Base-by-base conservation (phyloP, 768 basidiomycete species). In the Mycena amicta region DNA sequence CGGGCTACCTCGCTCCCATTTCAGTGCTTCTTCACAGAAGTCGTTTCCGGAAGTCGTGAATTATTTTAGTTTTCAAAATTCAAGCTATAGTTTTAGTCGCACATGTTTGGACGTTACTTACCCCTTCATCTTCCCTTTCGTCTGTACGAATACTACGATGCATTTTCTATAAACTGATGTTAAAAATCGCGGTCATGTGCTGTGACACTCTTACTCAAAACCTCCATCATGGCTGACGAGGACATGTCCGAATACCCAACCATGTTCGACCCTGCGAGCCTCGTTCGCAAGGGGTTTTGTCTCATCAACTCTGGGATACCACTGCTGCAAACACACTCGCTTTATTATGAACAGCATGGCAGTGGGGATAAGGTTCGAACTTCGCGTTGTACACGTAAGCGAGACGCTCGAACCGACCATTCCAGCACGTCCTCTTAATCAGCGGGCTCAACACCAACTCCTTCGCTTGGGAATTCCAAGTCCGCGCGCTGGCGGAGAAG, bases 291-390 rank as follows among this genome's bases (percentile, higher is more conserved):
- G 51, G 92, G 92, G 5, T 77, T 91, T n/a, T 93, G 90, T 67
- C 89, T 88, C 2, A 85, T 92, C 16, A 26, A 72, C 75, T 16
- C 79, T 83, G 63, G 75, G 71, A n/a, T 71, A 70, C 3, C 77
- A 51, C 71, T 77, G 0, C 59, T 85, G 3, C 82, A 89, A 64
- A 85, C 82, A 50, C 89, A 91, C 67, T 89, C 88, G 2, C 75
- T 93, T 2, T 93, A 92, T 69, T 93, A 81, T 62, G 89, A 92
- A 70, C 82, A 87, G 46, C 92, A 94, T 69, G 92, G 90, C 2
- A 73, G 63, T 2, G 87, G 87, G 0, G 79, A 81, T 5, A 76
- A 80, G 61, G 91, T 89, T 65, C n/a, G n/a, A n/a, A n/a, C n/a
- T n/a, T n/a, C n/a, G n/a, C n/a, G n/a, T n/a, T n/a, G n/a, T n/a